Base-by-base conservation (phyloP, 2,329 filamentous ascomycete species). In the Colletotrichum lupini region DNA sequence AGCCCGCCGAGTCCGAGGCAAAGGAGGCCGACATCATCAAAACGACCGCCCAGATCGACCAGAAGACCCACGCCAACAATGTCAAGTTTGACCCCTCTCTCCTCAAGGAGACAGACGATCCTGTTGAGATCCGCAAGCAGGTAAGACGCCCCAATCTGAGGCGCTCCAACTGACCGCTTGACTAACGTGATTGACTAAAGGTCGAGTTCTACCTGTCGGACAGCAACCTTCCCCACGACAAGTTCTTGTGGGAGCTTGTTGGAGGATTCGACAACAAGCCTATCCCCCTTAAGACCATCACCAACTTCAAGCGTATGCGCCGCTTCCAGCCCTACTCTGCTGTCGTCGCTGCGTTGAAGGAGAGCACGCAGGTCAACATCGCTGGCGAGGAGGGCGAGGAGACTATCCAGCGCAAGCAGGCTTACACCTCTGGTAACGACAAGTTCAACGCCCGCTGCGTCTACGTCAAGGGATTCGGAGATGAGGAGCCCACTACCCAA, bases 141-240 rank as follows among this genome's bases (percentile, higher is more conserved):
- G 93, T 94, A 86, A 81, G 81, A 66, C 66, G 62, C 58, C 61
- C 70, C 26, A 19, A 26, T 4, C 16, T n/a, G n/a, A 32, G n/a
- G 4, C 19, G 4, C 9, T 14, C 16, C 8, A 16, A 16, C 22
- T 32, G 19, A 24, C 26, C 14, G 35, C 22, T 32, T 42, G 37
- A 59, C 70, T 67, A 66, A 72, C 53, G 2, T 19, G 59, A 14
- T 53, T n/a, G 12, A 32, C 49, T 64, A 35, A 77, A 97, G 93
- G 94, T 98, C 78, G 95, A 98, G 82, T 98, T 98, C 84, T 98
- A 98, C 88, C 97, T 98, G 84, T 94, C 94, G 79, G 94, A 97
- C 82, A 94, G 92, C 79, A 98, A 98, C 84, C 90, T 99, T 49
- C 92, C 93, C 64, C 92, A 91, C 79, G 97, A 99, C 84, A 93